Conservation (phyloP, 2,329 filamentous ascomycete species). For the Sarocladium strictum region DNA sequence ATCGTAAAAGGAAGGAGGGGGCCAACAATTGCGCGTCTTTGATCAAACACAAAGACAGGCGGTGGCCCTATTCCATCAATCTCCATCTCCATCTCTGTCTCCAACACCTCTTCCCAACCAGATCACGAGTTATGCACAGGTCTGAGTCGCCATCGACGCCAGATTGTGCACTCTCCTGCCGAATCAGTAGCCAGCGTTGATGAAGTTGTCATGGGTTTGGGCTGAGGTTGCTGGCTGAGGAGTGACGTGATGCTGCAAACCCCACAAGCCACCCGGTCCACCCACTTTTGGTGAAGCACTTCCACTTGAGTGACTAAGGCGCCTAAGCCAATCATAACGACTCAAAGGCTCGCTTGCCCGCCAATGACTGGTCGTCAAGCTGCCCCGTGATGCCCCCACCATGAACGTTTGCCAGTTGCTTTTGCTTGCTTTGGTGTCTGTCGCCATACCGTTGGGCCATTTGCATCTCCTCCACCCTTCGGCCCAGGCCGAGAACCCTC, state of each 20-base stretch:
- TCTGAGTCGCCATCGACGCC: too few species aligned
- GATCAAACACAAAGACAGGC: too few species aligned
- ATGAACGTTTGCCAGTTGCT: neutral
- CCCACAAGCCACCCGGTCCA: neutral
- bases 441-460: neutral
- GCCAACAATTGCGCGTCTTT: too few species aligned
- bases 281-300: neutral
- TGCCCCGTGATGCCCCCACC: constrained; percentile 2
- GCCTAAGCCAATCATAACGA: neutral
- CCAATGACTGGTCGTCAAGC: neutral
- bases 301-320: neutral
- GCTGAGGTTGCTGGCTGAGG: neutral
- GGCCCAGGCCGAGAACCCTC: neutral
- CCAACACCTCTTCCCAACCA: too few species aligned
- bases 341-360: neutral
- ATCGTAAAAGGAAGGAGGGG: too few species aligned
- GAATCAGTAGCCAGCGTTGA: too few species aligned
- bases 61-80: too few species aligned
- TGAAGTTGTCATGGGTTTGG: too few species aligned
- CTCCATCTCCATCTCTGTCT: too few species aligned
- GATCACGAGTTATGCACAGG: too few species aligned
- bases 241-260: neutral
- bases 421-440: neutral
- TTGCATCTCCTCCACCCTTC: neutral
- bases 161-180: too few species aligned